phyloP scores from a whole-genome alignment of 2,329 filamentous ascomycete species.

The Purpureocillium takamizusanense region DNA sequence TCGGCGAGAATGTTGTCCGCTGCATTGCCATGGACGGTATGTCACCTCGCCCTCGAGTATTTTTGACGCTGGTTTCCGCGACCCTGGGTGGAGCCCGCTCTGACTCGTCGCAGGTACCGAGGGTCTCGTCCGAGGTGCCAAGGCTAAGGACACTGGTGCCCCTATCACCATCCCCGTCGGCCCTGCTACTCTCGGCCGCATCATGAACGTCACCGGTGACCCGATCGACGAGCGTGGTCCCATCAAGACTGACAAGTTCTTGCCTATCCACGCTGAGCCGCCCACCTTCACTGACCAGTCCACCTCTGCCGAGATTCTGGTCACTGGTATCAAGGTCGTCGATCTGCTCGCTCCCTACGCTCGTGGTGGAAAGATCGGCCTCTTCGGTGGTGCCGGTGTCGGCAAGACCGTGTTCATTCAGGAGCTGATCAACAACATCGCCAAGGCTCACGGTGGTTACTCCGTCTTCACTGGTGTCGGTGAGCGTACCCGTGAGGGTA shows the following conservation, averaged over 20 bases:
- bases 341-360: constrained; percentile 97
- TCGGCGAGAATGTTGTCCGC: constrained; percentile 97
- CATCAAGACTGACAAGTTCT: constrained; percentile 82
- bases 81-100: constrained; percentile 5
- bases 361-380: constrained; percentile 99
- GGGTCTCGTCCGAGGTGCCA: constrained; percentile 91
- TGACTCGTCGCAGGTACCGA: constrained; percentile 67
- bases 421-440: constrained; percentile 99
- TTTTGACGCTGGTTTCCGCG: too few relatives aligned
- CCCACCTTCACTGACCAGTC: constrained; percentile 93
- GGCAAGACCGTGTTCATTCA: constrained; percentile 99
- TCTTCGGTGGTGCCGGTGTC: constrained; percentile 99
- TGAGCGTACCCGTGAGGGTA: constrained; percentile 99
- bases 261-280: constrained; percentile 90
- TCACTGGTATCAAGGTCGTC: constrained; percentile 99
- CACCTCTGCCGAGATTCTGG: constrained; percentile 89
- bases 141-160: constrained; percentile 78
- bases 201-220: constrained; percentile 99
- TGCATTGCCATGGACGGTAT: constrained; percentile 99
- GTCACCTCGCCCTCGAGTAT: constrained; percentile 17
- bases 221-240: constrained; percentile 99
- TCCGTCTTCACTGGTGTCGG: constrained; percentile 99
- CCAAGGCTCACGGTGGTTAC: constrained; percentile 99
- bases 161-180: constrained; percentile 97
- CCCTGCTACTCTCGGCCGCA: constrained; percentile 87